Conservation (phyloP, 73 alveolate genomes). For the Paramecium bursaria region DNA sequence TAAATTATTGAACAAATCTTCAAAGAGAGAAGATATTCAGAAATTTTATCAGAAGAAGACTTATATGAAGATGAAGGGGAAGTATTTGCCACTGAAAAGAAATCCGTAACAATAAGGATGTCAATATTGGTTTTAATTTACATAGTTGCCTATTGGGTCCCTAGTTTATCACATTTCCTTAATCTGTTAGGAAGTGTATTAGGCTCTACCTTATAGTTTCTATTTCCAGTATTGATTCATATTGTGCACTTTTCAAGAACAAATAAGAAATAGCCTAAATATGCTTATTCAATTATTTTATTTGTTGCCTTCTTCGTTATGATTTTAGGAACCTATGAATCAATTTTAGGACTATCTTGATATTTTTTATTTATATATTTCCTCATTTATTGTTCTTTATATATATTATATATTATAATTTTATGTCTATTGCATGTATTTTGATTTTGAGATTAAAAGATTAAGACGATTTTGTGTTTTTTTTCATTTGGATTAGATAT, state of each 20-base stretch:
- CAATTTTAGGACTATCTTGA: too few species aligned
- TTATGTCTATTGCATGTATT: too few species aligned
- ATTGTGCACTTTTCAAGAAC: not conserved
- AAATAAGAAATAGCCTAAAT: too few species aligned
- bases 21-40: not conserved
- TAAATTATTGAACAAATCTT: slow-evolving; percentile 35
- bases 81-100: not conserved
- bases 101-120: not conserved
- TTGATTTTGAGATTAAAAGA: too few species aligned
- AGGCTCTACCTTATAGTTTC: slow-evolving; percentile 1
- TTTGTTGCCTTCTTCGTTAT: too few species aligned
- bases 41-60: not conserved
- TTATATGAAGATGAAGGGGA: not conserved
- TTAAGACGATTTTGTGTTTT: too few species aligned
- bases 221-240: not conserved
- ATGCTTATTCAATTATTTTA: too few species aligned
- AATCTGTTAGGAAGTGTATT: slow-evolving; percentile 37
- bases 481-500: too few species aligned
- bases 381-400: too few species aligned
- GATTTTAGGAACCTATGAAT: too few species aligned
- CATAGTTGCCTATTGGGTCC: slow-evolving; percentile 35
- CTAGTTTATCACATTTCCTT: slow-evolving; percentile 40
- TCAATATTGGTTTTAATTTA: not conserved
- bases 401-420: too few species aligned
- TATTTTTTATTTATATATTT: too few species aligned